Percentiles rank a stretch among this genome's conserved stretches.
Conservation (phyloP, 2,329 filamentous ascomycete genomes). For the Lasiodiplodia theobromae region DNA sequence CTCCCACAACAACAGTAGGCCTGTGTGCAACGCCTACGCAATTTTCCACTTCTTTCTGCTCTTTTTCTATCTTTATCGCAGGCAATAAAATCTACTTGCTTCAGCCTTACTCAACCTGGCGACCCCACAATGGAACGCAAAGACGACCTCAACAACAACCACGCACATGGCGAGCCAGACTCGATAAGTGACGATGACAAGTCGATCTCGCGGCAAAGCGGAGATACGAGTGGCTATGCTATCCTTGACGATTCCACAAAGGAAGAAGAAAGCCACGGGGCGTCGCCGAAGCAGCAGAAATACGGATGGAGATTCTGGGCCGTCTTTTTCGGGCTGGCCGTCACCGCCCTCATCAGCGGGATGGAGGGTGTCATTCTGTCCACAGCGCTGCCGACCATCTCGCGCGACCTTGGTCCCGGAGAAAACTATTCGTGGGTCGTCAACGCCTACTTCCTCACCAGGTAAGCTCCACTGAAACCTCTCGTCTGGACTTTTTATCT, state of each 20-base stretch:
- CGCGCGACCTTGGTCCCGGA: slow-evolving; percentile 40
- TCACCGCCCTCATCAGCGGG: slow-evolving; percentile 43
- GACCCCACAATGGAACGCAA: not conserved
- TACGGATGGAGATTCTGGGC: slow-evolving; percentile 35
- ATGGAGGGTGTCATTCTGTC: slow-evolving; percentile 51
- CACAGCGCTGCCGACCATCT: slow-evolving; percentile 53
- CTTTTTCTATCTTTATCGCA: not conserved
- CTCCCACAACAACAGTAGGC: not conserved
- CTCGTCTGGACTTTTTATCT: not conserved
- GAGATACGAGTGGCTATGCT: not conserved
- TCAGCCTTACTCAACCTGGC: not conserved
- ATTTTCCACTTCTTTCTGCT: not conserved
- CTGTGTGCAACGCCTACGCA: not conserved
- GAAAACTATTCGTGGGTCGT: slow-evolving; percentile 47
- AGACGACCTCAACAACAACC: not conserved
- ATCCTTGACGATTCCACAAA: not conserved
- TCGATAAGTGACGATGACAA: not conserved
- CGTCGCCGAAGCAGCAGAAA: not conserved
- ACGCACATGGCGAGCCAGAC: not conserved
- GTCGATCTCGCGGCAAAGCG: not conserved
- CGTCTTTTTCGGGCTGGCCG: slow-evolving; percentile 39
- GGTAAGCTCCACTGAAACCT: not conserved
- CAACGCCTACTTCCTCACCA: slow-evolving; percentile 43
- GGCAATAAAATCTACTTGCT: not conserved
- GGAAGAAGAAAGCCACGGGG: not conserved